These are phyloP conservation scores for Cephalotrichum gorgonifer DNA, from an alignment of 2,329 filamentous ascomycete genomes.

Conservation along the genomic window DNA sequence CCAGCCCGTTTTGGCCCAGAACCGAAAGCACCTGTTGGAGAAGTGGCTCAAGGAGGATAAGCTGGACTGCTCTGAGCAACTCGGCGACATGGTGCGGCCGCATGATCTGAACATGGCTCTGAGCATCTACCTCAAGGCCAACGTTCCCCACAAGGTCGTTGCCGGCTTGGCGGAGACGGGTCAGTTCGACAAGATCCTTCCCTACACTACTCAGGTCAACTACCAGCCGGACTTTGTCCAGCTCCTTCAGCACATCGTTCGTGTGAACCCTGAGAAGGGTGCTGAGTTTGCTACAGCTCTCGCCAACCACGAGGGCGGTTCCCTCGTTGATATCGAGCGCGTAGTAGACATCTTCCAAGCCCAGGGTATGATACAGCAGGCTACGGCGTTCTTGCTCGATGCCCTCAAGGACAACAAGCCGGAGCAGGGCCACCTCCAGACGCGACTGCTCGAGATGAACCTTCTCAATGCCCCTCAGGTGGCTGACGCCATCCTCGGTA, in stretches of 20 bases:
- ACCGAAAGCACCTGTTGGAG: constrained; percentile 88
- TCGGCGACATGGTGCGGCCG: constrained; percentile 85
- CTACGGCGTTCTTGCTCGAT: constrained; percentile 94
- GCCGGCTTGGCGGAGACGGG: constrained; percentile 91
- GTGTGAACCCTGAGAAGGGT: constrained; percentile 85
- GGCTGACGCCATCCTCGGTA: constrained; percentile 92
- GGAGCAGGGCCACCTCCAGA: constrained; percentile 89
- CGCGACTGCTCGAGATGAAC: constrained; percentile 95
- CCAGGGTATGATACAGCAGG: constrained; percentile 95
- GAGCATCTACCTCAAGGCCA: constrained; percentile 81
- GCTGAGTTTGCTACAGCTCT: constrained; percentile 89
- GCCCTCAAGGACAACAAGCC: constrained; percentile 90
- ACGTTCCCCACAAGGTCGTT: constrained; percentile 86
- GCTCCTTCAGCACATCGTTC: constrained; percentile 84
- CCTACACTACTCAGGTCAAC: constrained; percentile 73
- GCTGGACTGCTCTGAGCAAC: constrained; percentile 88
- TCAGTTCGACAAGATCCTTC: constrained; percentile 92
- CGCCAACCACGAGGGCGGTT: constrained; percentile 78
- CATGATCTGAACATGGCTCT: constrained; percentile 86
- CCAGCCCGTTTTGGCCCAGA: constrained; percentile 83
- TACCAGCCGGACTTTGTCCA: constrained; percentile 95
- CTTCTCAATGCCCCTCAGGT: constrained; percentile 93
- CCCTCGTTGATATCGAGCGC: constrained; percentile 83
- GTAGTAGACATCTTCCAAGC: constrained; percentile 98
- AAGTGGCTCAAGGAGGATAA: constrained; percentile 98